A percentile compares a stretch with the other conserved stretches of the same genome.
phyloP scores from a whole-genome alignment of 2,329 filamentous ascomycete genomes.

The Sporothrix brunneoviolacea region DNA sequence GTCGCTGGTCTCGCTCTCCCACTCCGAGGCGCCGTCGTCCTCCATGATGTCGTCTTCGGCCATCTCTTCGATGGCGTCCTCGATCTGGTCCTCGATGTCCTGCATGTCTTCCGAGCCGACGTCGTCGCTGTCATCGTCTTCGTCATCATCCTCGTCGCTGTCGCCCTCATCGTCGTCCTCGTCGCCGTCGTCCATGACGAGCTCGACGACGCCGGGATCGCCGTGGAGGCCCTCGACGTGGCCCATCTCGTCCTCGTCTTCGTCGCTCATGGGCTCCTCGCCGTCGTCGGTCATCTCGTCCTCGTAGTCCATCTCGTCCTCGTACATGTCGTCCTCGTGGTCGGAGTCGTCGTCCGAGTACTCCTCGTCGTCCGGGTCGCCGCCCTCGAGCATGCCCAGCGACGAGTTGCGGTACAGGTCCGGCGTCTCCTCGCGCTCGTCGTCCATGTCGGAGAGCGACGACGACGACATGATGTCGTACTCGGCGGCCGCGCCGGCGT shows the following conservation, averaged over 20 bases:
- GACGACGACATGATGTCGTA: conserved; percentile 84
- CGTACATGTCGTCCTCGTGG: conserved; percentile 88
- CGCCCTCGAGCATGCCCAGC: conserved; percentile 85
- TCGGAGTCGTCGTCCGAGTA: conserved; percentile 68
- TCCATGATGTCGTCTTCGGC: conserved; percentile 57
- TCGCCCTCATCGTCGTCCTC: conserved; percentile 57
- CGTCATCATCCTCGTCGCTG: conserved; percentile 51
- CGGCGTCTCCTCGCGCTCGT: conserved; percentile 87
- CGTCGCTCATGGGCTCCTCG: conserved; percentile 82
- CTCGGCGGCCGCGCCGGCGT: conserved; percentile 68
- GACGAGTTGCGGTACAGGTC: conserved; percentile 96
- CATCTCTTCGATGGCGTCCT: conserved; percentile 54
- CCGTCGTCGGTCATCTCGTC: conserved; percentile 74
- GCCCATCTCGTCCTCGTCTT: conserved; percentile 82
- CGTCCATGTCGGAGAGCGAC: conserved; percentile 80
- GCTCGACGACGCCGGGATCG: conserved; percentile 57
- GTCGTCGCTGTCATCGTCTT: conserved; percentile 35
- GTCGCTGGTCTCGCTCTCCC: conserved; percentile 55
- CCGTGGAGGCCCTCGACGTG: conserved; percentile 70
- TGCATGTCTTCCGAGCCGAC: conserved; percentile 48
- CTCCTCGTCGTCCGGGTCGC: conserved; percentile 61
- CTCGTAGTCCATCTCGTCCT: conserved; percentile 85
- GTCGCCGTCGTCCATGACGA: conserved; percentile 70
- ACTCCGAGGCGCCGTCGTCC: conserved; percentile 53
- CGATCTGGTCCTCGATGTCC: conserved; percentile 41